Conservation (phyloP, 2,329 filamentous ascomycete genomes). For the Fusarium albidum region DNA sequence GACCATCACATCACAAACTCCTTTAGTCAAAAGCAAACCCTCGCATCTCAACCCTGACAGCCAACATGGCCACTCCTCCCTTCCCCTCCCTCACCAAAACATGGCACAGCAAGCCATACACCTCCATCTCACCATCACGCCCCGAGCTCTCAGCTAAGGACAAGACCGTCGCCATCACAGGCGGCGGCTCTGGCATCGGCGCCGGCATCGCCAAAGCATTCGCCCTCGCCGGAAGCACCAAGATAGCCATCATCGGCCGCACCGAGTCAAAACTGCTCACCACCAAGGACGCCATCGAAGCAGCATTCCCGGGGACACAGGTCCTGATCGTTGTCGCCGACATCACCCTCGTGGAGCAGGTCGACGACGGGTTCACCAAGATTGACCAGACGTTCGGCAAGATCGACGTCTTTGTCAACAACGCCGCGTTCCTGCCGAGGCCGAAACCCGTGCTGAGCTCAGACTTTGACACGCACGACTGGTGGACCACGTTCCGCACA, state of each 20-base stretch:
- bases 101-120: conserved; percentile 38
- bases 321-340: conserved; percentile 1
- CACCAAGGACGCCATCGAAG: conserved; percentile 11
- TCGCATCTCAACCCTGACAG: too few species aligned
- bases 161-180: conserved; percentile 68
- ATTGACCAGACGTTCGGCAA: conserved; percentile 8
- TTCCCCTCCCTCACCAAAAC: conserved; percentile 23
- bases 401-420: conserved; percentile 28
- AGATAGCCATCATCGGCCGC: conserved; percentile 51
- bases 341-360: not conserved
- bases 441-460: not conserved
- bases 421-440: conserved; percentile 16
- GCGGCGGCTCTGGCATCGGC: conserved; percentile 69
- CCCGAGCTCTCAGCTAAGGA: conserved; percentile 44
- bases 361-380: not conserved
- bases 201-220: conserved; percentile 69
- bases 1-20: too few species aligned
- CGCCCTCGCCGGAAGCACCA: conserved; percentile 47
- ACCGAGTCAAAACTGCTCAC: conserved; percentile 39
- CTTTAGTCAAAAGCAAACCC: too few species aligned
- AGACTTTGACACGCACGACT: conserved; percentile 12
- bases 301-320: not conserved
- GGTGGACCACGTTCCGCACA: conserved; percentile 24
- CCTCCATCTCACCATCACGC: conserved; percentile 40
- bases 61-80: too few species aligned